phyloP scores from a whole-genome alignment of 805 yeast species.

The Suhomyces faveliae region DNA sequence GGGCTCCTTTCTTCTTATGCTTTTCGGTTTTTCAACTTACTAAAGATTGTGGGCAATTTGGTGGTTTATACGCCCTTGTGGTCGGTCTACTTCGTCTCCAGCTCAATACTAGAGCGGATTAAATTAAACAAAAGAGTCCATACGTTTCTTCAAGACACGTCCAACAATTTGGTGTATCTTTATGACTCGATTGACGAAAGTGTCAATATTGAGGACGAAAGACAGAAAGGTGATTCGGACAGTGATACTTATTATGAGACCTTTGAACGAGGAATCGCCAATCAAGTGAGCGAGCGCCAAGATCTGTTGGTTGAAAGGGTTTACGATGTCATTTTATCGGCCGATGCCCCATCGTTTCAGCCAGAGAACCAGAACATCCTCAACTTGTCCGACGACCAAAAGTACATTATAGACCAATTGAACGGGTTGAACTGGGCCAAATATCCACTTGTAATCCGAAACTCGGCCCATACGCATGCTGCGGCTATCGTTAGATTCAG shows the following conservation, averaged over 20 bases:
- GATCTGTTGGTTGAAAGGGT: conserved; percentile 28
- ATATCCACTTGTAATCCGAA: conserved; percentile 65
- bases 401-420: conserved; percentile 52
- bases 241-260: conserved; percentile 7
- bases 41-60: conserved; percentile 41
- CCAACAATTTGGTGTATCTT: conserved; percentile 27
- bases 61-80: conserved; percentile 61
- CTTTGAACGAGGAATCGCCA: conserved; percentile 17
- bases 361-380: conserved; percentile 23
- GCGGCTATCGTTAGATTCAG: conserved; percentile 72
- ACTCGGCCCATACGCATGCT: conserved; percentile 71
- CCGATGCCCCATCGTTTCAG: conserved; percentile 5
- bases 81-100: conserved; percentile 54
- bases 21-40: not conserved
- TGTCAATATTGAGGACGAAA: conserved; percentile 6
- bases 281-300: conserved; percentile 6
- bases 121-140: conserved; percentile 28
- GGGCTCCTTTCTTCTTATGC: not conserved
- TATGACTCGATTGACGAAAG: conserved; percentile 22
- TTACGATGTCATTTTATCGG: conserved; percentile 54
- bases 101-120: conserved; percentile 36
- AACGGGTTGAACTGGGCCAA: conserved; percentile 67
- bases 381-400: conserved; percentile 42
- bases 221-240: not conserved
- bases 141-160: conserved; percentile 25